Base-by-base conservation (phyloP, 352 stramenopile genomes). In the Phytophthora melonis region DNA sequence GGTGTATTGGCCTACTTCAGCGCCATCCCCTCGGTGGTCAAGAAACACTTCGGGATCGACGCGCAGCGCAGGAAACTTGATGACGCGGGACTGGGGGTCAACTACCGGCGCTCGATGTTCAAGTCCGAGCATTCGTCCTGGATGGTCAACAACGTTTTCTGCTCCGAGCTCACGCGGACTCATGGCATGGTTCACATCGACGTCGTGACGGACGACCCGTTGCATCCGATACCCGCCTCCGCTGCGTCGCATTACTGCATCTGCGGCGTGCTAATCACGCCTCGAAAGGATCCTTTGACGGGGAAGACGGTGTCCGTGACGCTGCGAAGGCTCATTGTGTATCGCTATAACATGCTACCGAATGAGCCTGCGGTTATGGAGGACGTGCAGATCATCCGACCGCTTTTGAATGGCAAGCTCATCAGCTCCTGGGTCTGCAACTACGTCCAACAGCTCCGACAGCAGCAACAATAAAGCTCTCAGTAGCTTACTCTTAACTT, bases 171-270 rank as follows among this genome's bases (percentile, higher is more conserved):
- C 2, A 77, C 72, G 2, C 19, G 74, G 1, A 53, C 58, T 3
- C 63, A 72, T 45, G 76, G 75, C 34, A 72, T 86, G 55, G 68
- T 86, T 47, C 73, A 82, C 63, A 66, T 83, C 21, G 78, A 86
- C 58, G 72, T 63, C 18, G 59, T 86, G 39, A 62, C 45, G 9
- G 68, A 80, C 8, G 78, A 86, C 57, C 72, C 68, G 23, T 21
- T 79, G 56, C 56, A 83, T 50, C 78, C 78, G 3, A 45, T 75
- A 2, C 36, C 49, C 7, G 23, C 19, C 18, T 25, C 21, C 4
- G 50, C 45, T 23, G 47, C 75, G 47, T 80, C 74, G 41, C 63
- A 79, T 19, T 79, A 56, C 56, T 74, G 73, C 14, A 69, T 81
- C 14, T 78, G 61, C 23, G 70, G 61, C 7, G 27, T 81, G 13